Evolutionary conservation across 2,329 filamentous ascomycete genomes (phyloP), one percentile per base, ranked within the genome.

Genomic region (Arthroderma sp.): DNA sequence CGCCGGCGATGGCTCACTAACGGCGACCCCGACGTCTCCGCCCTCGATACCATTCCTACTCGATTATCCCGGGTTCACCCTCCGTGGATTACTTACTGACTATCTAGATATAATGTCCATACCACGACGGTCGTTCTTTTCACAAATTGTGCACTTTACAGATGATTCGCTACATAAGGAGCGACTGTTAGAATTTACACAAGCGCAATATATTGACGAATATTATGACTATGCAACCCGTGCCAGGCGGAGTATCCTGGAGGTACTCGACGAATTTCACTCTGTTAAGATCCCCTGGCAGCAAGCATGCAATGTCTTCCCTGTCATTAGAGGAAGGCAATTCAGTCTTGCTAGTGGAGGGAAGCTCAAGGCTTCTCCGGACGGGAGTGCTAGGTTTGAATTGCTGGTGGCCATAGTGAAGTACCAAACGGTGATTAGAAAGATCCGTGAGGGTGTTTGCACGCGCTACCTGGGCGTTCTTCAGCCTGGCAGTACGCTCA

Each of bases 191-290:
- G 91, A 98, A 58, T 91, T 98, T 55, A 80, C 80, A 1, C 76
- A 83, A 54, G 78, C 85, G 0, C 75, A 83, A 38, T 85, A 81
- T 54, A 77, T 89, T 4, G 87, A 96, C 54, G 91, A 98, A 54
- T 81, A 94, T 45, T 96, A 85, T 66, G 89, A 98, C 64, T 98
- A 98, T 59, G 91, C 91, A 1, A 88, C 88, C 0, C 80, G 91
- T 6, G 85, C 89, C 0, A 81, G 87, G 31, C 81, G 91, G 31
- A 93, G 84, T 47, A 94, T 96, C 46, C 69, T 98, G 4, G 91
- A 98, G 63, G 82, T 94, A 3, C 73, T 98, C 29, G 80, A 89
- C 46, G 91, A 98, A 54, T 98, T 98, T 55, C 75, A 83, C 36
- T 81, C 77, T 0, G 82, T 96, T 44, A 81, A 80, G 49, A 78